Base-by-base conservation (phyloP, 768 basidiomycete species). In the Symmetrospora coprosmae region DNA sequence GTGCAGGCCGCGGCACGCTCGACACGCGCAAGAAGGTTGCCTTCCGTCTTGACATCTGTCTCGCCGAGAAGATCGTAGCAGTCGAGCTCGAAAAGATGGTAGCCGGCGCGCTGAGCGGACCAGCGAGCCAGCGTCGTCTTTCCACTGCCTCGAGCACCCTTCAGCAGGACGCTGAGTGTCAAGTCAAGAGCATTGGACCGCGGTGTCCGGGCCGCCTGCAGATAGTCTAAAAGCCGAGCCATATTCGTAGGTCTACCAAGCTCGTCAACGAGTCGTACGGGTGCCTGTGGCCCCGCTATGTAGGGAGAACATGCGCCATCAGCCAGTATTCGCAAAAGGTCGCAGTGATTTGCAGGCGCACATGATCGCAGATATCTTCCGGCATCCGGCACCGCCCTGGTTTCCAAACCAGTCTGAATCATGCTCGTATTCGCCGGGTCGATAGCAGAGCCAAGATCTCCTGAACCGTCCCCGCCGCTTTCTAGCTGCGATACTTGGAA, bases 51-150 rank as follows among this genome's bases (percentile, higher is more conserved):
- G 1, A 75, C 74, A 41, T 83, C 81, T 40, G 78, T 83, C 48
- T 97, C 91, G 2, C 83, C 85, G 6, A 90, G 67, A 4, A 90
- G 67, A 53, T 87, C 81, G 69, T 81, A 96, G 69, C 88, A 91
- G 64, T 94, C 82, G 43, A 92, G 76, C 90, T 96, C 5, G 69
- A 86, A 75, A 0, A 87, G 60, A 71, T 89, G 87, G 60, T 90
- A 77, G 13, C 87, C 88, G 2, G 88, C 72, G 3, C 73, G 73
- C 23, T 69, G 53, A 0, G 76, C 73, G 1, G 75, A 66, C 23
- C 58, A 64, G 5, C 71, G 70, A 0, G 82, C 79, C 4, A 78
- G 73, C 0, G 83, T 83, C 62, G 80, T 80, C 74, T 96, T 97
- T 1, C 94, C 92, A 1, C 77, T 75, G 1, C 91, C 90, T 55